A percentile compares a stretch with the other conserved stretches of the same genome.
phyloP scores from a whole-genome alignment of 306 rosid species.

The Hippophae rhamnoides region DNA sequence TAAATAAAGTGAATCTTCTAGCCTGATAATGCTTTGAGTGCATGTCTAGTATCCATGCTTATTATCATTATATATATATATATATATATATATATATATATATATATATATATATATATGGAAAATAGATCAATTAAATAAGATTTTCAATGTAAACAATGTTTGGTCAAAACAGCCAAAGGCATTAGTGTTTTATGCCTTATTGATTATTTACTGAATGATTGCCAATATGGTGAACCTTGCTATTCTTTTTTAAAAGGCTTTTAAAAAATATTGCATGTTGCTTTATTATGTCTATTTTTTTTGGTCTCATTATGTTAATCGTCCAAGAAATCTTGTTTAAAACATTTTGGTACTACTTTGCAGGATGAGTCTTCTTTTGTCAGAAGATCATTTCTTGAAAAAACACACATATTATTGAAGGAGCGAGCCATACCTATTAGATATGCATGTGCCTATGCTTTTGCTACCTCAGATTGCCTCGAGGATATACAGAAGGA shows the following conservation, averaged over 20 bases:
- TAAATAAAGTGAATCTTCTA: no score
- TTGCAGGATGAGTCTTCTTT: slow-evolving; percentile 57
- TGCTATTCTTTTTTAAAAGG: not conserved
- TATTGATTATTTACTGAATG: not conserved
- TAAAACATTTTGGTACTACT: slow-evolving; percentile 7
- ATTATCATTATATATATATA: no score
- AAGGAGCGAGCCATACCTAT: slow-evolving; percentile 68
- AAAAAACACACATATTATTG: slow-evolving; percentile 54
- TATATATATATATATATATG: no score
- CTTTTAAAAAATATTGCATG: not conserved
- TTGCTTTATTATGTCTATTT: not conserved
- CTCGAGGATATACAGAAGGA: slow-evolving; percentile 40
- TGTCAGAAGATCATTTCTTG: slow-evolving; percentile 55
- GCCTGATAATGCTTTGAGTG: no score
- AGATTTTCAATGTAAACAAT: not conserved
- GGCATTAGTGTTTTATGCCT: not conserved
- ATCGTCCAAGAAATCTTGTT: slow-evolving; percentile 2
- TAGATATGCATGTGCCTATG: slow-evolving; percentile 80
- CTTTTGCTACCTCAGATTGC: slow-evolving; percentile 49
- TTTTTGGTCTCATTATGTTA: not conserved
- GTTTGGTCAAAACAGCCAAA: not conserved
- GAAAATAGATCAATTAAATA: not conserved
- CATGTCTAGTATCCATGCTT: no score
- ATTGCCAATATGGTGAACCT: not conserved
- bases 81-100: no score